Evolutionary conservation across 2,329 filamentous ascomycete genomes (phyloP).

Genomic region (Calonectria hawksworthii): DNA sequence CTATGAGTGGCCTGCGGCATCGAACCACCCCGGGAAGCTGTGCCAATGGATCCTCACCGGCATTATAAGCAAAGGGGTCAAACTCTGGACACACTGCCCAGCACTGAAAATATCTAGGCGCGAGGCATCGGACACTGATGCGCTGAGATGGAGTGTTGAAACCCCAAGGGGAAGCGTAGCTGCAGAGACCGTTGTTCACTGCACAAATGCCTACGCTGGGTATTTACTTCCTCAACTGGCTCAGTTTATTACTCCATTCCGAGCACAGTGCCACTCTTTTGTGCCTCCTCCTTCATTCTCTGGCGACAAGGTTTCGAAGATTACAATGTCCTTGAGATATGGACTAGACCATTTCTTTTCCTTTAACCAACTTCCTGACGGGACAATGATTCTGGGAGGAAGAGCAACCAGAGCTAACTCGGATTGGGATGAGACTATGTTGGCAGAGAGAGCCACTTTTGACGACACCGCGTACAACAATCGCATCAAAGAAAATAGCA

Average conservation of each 20-base stretch:
- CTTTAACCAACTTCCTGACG: slow-evolving; percentile 54
- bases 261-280: neutral
- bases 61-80: slow-evolving; percentile 53
- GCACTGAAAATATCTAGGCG: neutral
- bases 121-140: neutral
- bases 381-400: neutral
- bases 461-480: neutral
- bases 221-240: slow-evolving; percentile 16
- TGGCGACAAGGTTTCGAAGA: slow-evolving; percentile 49
- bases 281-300: slow-evolving; percentile 53
- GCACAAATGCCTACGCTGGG: slow-evolving; percentile 19
- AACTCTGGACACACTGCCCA: slow-evolving; percentile 46
- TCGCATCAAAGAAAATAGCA: neutral
- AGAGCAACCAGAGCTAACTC: neutral
- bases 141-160: neutral
- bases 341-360: slow-evolving; percentile 63
- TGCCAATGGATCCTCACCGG: slow-evolving; percentile 60
- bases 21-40: slow-evolving; percentile 63
- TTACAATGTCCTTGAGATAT: slow-evolving; percentile 61
- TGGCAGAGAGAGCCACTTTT: neutral
- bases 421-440: neutral
- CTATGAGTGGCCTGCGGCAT: slow-evolving; percentile 66
- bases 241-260: neutral
- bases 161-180: slow-evolving; percentile 3
- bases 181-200: slow-evolving; percentile 26